These are phyloP conservation scores for Pachysandra terminalis DNA, from an alignment of 164 flowering plant species.

Conservation along the genomic window DNA sequence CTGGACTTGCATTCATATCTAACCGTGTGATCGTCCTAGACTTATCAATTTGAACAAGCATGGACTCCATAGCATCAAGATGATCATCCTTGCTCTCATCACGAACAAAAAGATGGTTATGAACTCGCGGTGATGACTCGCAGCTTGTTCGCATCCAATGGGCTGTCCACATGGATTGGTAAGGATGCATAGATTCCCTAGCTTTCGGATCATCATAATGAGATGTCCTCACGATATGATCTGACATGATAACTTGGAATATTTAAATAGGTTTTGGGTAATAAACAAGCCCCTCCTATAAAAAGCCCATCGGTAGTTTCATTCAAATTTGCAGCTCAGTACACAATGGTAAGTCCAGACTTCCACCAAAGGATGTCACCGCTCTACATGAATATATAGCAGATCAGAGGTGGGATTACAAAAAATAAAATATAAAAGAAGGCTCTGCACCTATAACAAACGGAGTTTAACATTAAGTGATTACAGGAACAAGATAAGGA, in stretches of 20 bases:
- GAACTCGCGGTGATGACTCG: constrained; percentile 19
- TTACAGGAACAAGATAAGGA: no score
- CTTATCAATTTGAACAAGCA: constrained; percentile 5
- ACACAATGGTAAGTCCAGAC: constrained; percentile 1
- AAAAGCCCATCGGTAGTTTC: constrained; percentile 6
- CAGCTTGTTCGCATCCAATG: constrained; percentile 50
- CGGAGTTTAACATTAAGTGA: no score
- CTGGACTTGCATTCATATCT: constrained; percentile 4
- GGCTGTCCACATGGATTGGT: constrained; percentile 43
- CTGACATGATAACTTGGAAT: constrained; percentile 32
- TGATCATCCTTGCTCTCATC: constrained; percentile 18
- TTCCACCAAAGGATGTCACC: neutral
- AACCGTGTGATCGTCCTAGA: constrained; percentile 8
- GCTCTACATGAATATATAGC: neutral
- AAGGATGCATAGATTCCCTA: constrained; percentile 22
- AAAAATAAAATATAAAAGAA: no score
- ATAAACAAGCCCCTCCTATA: neutral
- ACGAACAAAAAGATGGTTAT: constrained; percentile 5
- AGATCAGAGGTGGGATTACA: no score
- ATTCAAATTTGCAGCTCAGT: constrained; percentile 9
- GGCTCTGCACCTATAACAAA: no score
- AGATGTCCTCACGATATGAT: constrained; percentile 20
- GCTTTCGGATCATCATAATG: constrained; percentile 17
- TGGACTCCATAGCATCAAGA: constrained; percentile 5
- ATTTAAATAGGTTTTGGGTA: neutral